Percentiles rank a stretch among this genome's conserved stretches.
phyloP scores from a whole-genome alignment of 176 grass and related monocot species.

The Ensete glaucum region DNA sequence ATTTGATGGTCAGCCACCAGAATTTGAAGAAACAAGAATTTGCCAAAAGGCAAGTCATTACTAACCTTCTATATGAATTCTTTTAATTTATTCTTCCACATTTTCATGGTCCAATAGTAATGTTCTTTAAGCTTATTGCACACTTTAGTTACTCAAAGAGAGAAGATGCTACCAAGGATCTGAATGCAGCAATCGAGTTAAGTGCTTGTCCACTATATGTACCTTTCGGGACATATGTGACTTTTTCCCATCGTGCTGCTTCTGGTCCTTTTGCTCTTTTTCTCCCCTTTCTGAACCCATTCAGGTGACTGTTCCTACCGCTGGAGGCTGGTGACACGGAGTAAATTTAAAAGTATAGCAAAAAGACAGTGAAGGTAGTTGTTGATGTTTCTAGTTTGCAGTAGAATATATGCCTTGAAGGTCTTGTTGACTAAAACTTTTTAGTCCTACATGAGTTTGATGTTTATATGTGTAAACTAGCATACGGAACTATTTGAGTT shows the following conservation, averaged over 20 bases:
- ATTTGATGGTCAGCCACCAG: conserved; percentile 88
- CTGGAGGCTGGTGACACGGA: conserved; percentile 68
- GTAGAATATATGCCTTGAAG: not conserved
- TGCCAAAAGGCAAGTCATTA: conserved; percentile 45
- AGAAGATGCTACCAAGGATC: conserved; percentile 52
- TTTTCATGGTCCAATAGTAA: not conserved
- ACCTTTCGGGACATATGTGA: not conserved
- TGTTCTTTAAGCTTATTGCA: conserved; percentile 13
- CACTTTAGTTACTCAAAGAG: conserved; percentile 59
- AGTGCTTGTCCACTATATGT: conserved; percentile 5
- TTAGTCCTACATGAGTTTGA: no score
- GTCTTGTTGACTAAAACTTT: not conserved
- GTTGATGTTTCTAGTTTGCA: not conserved
- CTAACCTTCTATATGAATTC: conserved; percentile 1
- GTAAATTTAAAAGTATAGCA: conserved; percentile 73
- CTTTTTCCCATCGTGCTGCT: not conserved
- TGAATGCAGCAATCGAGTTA: conserved; percentile 67
- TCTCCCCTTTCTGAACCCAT: conserved; percentile 3
- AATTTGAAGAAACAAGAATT: conserved; percentile 72
- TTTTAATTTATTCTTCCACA: conserved; percentile 7
- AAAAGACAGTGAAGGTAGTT: conserved; percentile 79
- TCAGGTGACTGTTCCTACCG: conserved; percentile 16
- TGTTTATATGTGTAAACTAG: no score
- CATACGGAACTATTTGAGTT: no score
- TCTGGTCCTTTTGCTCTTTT: not conserved